phyloP scores from a whole-genome alignment of 2,329 filamentous ascomycete genomes.

The Pestalotiopsis sp. region DNA sequence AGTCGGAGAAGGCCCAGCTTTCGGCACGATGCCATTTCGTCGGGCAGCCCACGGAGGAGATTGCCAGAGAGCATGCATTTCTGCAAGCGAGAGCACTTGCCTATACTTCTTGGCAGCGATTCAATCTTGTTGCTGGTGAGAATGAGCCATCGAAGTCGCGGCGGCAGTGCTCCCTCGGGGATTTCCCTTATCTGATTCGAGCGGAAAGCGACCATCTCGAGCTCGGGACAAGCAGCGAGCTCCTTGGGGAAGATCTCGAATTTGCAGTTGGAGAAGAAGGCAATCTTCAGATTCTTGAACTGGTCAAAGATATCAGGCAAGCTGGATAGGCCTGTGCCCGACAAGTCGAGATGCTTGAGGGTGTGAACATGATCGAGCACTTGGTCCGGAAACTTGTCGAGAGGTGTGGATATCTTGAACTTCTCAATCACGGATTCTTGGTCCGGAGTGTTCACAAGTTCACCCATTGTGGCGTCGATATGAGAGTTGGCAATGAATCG shows the following conservation, averaged over 20 bases:
- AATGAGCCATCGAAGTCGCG: constrained; percentile 48
- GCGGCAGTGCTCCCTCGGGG: constrained; percentile 43
- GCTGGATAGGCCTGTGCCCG: constrained; percentile 42
- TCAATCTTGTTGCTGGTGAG: constrained; percentile 47
- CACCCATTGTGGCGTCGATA: background rate
- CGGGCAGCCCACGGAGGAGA: constrained; percentile 39
- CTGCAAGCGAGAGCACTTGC: constrained; percentile 43
- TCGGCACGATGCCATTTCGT: constrained; percentile 44
- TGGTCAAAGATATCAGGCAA: constrained; percentile 41
- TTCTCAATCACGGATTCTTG: constrained; percentile 23
- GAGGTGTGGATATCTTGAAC: constrained; percentile 37
- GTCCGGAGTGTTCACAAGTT: background rate
- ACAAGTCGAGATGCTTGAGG: constrained; percentile 51
- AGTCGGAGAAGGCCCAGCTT: constrained; percentile 47
- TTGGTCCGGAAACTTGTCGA: constrained; percentile 39
- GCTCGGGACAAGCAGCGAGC: constrained; percentile 42
- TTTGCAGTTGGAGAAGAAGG: constrained; percentile 48
- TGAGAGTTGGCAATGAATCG: background rate
- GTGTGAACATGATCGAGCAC: constrained; percentile 42
- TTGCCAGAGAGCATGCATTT: constrained; percentile 55
- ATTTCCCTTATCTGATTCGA: constrained; percentile 45
- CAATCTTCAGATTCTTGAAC: constrained; percentile 46
- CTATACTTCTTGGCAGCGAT: constrained; percentile 42
- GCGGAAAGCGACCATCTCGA: constrained; percentile 54
- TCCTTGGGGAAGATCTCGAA: constrained; percentile 44